These are phyloP conservation scores for Mycena vitilis DNA, from an alignment of 768 basidiomycete species.

Conservation along the genomic window DNA sequence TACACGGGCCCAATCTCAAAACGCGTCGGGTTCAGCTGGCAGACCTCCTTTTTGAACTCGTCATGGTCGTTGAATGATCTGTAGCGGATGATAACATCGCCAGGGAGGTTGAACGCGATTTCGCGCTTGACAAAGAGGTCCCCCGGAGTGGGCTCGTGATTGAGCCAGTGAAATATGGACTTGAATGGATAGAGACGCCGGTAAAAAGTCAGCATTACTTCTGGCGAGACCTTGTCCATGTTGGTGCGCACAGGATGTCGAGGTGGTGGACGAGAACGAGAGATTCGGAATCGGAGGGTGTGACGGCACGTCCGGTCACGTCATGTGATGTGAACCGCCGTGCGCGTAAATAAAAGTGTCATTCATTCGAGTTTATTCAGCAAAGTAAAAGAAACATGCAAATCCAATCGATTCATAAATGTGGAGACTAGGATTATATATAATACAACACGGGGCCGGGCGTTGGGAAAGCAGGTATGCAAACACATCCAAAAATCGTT, in stretches of 20 bases:
- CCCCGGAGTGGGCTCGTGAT: conserved; percentile 85
- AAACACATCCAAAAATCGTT: background rate
- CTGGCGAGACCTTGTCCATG: conserved; percentile 25
- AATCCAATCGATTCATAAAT: no score
- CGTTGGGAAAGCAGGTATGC: conserved; percentile 5
- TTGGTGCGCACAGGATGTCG: background rate
- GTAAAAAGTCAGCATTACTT: conserved; percentile 78
- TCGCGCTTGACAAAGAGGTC: conserved; percentile 93
- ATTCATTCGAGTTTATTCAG: no score
- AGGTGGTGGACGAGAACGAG: background rate
- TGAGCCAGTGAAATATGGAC: conserved; percentile 93
- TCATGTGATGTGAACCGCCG: no score
- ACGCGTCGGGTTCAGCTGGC: conserved; percentile 86
- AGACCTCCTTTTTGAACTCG: conserved; percentile 92
- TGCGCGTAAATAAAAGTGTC: no score
- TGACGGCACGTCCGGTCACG: conserved; percentile 23
- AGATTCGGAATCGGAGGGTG: no score
- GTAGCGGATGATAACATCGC: conserved; percentile 94
- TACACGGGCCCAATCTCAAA: conserved; percentile 99
- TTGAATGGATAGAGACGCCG: conserved; percentile 94
- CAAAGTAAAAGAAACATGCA: no score
- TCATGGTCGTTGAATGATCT: conserved; percentile 88
- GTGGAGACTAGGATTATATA: conserved; percentile 10
- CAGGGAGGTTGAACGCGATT: conserved; percentile 92
- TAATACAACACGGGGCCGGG: conserved; percentile 10